Evolutionary conservation across 2,329 filamentous ascomycete genomes (phyloP).

Genomic region (Coleophoma crateriformis): DNA sequence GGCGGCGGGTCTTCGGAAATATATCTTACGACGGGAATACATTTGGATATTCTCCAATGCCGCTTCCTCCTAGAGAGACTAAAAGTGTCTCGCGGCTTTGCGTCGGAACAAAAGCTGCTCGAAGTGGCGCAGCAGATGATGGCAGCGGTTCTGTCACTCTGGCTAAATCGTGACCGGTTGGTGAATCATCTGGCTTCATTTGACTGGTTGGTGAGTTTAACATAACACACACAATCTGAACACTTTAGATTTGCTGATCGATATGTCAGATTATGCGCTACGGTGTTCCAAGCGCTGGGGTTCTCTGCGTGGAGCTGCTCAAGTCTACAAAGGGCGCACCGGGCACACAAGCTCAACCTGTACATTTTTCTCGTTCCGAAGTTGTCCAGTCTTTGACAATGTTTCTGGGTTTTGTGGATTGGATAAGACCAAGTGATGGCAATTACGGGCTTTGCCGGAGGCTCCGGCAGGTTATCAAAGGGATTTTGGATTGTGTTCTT

Average conservation of each 20-base stretch:
- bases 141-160: neutral
- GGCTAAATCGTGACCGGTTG: neutral
- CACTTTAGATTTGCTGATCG: no score
- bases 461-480: neutral
- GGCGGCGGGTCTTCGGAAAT: neutral
- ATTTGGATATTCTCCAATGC: conserved; percentile 1
- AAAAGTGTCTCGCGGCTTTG: neutral
- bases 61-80: conserved; percentile 3
- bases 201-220: neutral
- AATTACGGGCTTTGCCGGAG: conserved; percentile 1
- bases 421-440: conserved; percentile 5
- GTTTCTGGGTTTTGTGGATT: conserved; percentile 5
- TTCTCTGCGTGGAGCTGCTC: conserved; percentile 4
- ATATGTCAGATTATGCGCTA: neutral
- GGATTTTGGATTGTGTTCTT: conserved; percentile 5
- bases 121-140: conserved; percentile 4
- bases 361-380: neutral
- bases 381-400: conserved; percentile 4
- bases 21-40: neutral
- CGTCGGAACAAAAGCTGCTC: conserved; percentile 1
- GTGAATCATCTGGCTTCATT: neutral
- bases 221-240: no score
- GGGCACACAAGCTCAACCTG: neutral
- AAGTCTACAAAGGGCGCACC: neutral
- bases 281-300: conserved; percentile 1